Evolutionary conservation across 108 stramenopile genomes (phyloP).

Genomic region (Skeletonema grethae): DNA sequence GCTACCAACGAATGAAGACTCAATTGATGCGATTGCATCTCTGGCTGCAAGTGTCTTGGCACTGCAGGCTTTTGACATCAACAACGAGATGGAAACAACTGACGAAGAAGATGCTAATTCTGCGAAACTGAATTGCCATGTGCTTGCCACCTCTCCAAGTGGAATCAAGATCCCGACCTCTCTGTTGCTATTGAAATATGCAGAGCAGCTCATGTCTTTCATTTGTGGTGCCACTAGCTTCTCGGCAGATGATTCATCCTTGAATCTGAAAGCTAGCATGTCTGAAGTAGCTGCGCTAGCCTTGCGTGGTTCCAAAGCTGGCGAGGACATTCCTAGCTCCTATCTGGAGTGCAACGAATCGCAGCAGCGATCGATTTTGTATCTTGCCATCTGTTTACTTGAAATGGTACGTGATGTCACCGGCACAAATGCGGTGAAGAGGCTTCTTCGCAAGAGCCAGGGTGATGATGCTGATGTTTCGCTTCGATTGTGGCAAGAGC

Average conservation of each 20-base stretch:
- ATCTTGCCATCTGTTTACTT: conserved; percentile 32
- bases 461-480: conserved; percentile 50
- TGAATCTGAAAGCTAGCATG: conserved; percentile 21
- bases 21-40: conserved; percentile 50
- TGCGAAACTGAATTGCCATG: conserved; percentile 14
- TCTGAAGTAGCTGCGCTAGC: conserved; percentile 28
- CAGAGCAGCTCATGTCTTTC: conserved; percentile 42
- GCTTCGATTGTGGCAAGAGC: conserved; percentile 73
- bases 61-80: conserved; percentile 35
- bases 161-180: conserved; percentile 36
- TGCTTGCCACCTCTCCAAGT: conserved; percentile 37
- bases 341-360: conserved; percentile 26
- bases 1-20: conserved; percentile 40
- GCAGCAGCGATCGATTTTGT: conserved; percentile 44
- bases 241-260: conserved; percentile 1
- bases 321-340: conserved; percentile 9
- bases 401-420: conserved; percentile 44
- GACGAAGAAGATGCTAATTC: conserved; percentile 6
- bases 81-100: conserved; percentile 2
- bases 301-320: conserved; percentile 18
- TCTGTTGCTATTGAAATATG: conserved; percentile 47
- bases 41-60: conserved; percentile 49
- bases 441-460: conserved; percentile 48
- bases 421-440: conserved; percentile 33
- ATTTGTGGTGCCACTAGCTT: conserved; percentile 26